Base-by-base conservation (phyloP, 768 basidiomycete genomes). In the Amyloporia xantha region DNA sequence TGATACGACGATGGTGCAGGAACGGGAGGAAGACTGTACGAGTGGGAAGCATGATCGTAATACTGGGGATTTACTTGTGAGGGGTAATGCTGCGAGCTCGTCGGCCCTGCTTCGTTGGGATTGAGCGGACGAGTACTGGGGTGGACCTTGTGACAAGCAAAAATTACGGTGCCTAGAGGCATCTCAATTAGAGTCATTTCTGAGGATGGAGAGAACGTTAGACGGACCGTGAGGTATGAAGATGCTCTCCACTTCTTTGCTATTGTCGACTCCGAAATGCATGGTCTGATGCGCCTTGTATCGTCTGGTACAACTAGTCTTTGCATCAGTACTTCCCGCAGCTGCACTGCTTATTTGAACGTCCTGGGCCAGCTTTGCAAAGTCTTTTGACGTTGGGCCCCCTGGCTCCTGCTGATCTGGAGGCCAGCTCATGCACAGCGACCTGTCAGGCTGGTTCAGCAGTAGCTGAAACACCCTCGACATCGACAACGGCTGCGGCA, bases 291-390 rank as follows among this genome's bases (percentile, higher is more conserved):
- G 72, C 38, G 86, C 82, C 65, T 84, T 84, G 73, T 84, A 91
- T 60, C 89, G 75, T 65, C 88, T 77, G 54, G 88, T 91, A 60
- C 89, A 92, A 67, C 81, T 86, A 43, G 89, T 92, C 71, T 87
- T 90, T 41, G 88, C 89, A 62, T 79, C 80, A 60, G 73, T 83
- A 45, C 73, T 74, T 54, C 73, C 72, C 39, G 73, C 65, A 52
- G 67, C 63, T 17, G 69, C 69, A 52, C 67, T 68, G 52, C 73
- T 78, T 54, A 85, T 81, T 58, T 82, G 77, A 19, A 87, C 82
- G 51, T 79, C 78, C 46, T 78, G 79, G 15, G 82, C 86, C 43
- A 88, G 74, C 65, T 75, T 78, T 48, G 71, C 73, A 46, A 74
- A 71, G 44, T 78, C 68, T 46, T 56, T 68, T 20, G 62, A 62